These are phyloP conservation scores for Fagus crenata DNA, from an alignment of 306 rosid species.

Conservation along the genomic window DNA sequence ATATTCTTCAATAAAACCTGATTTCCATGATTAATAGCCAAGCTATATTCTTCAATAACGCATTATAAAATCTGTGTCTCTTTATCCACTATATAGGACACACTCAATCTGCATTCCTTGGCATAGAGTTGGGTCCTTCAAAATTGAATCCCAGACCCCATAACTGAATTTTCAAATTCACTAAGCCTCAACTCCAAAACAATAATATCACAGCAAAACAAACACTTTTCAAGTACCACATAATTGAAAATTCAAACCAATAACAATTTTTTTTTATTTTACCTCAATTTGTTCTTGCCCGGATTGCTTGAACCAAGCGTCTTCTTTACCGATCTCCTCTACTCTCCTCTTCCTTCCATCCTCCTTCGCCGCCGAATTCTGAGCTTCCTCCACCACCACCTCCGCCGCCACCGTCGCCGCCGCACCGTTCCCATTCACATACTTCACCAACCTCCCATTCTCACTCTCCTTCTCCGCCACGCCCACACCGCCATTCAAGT, in stretches of 20 bases:
- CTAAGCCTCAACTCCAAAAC: background rate
- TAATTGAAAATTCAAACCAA: constrained; percentile 10
- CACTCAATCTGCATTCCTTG: background rate
- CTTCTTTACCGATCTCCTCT: constrained; percentile 96
- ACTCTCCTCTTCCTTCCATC: constrained; percentile 84
- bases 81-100: background rate
- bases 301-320: constrained; percentile 78
- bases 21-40: background rate
- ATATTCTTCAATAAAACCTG: background rate
- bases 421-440: constrained; percentile 64
- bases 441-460: constrained; percentile 57
- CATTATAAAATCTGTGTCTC: background rate
- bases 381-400: constrained; percentile 25
- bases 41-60: background rate
- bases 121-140: background rate
- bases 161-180: background rate
- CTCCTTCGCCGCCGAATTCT: constrained; percentile 43
- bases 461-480: constrained; percentile 50
- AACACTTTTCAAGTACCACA: background rate
- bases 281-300: constrained; percentile 56
- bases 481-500: constrained; percentile 43
- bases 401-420: constrained; percentile 41
- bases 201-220: background rate
- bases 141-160: background rate
- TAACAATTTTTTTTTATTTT: constrained; percentile 17